Percentiles rank a stretch among this genome's conserved stretches.
phyloP scores from a whole-genome alignment of 208 protist species.

The Wallacemonas sp. region DNA sequence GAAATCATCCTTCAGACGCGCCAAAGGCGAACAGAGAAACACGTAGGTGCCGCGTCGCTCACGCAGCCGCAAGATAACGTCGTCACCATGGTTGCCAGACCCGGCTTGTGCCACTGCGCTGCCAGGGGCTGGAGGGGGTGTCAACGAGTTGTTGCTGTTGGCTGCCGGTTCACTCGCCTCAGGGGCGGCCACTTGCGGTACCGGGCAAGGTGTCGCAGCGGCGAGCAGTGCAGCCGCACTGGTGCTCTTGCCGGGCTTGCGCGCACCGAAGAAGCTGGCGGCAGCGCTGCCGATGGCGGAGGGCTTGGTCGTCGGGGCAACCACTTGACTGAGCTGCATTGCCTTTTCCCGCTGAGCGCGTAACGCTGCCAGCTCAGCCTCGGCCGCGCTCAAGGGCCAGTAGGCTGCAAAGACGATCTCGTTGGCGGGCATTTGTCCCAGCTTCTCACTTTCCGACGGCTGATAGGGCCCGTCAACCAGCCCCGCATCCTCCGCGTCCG shows the following conservation, averaged over 20 bases:
- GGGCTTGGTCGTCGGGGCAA: background rate
- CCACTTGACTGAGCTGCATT: background rate
- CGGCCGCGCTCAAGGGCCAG: constrained; percentile 29
- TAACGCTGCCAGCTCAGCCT: constrained; percentile 17
- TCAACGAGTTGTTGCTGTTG: background rate
- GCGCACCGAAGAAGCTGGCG: constrained; percentile 63
- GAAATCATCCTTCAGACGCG: constrained; percentile 23
- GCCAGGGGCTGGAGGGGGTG: background rate
- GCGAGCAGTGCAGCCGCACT: constrained; percentile 50
- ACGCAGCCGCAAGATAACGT: background rate
- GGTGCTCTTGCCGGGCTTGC: constrained; percentile 14
- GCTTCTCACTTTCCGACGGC: constrained; percentile 11
- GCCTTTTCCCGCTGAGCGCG: constrained; percentile 7
- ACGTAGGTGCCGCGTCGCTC: constrained; percentile 26
- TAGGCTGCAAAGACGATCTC: constrained; percentile 65
- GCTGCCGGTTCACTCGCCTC: background rate
- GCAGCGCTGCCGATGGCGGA: constrained; percentile 23
- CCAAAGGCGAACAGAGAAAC: constrained; percentile 17
- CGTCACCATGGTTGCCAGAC: too few relatives aligned
- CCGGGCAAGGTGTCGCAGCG: background rate
- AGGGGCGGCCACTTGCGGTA: background rate
- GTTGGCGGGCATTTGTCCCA: constrained; percentile 31
- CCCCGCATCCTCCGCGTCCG: background rate
- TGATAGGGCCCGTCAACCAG: background rate
- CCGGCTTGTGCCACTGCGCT: too few relatives aligned